These are phyloP conservation scores for Scheffersomyces titani DNA, from an alignment of 1,139 yeast species.

Conservation along the genomic window DNA sequence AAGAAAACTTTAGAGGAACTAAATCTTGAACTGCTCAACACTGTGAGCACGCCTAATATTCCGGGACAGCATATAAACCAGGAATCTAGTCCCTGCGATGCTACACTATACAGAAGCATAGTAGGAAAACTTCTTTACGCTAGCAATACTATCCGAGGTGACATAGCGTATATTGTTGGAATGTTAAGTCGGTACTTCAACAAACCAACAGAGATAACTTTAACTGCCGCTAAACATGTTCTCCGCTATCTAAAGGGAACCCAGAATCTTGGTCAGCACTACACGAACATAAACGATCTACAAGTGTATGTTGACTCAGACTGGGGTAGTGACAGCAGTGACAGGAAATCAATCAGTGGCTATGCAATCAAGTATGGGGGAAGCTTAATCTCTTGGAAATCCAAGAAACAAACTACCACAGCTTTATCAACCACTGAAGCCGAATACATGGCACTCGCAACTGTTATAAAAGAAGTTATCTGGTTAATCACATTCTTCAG, in stretches of 20 bases:
- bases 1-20: neutral
- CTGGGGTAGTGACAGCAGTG: slow-evolving; percentile 1
- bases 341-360: neutral
- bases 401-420: too few species aligned
- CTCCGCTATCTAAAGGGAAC: neutral
- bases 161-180: slow-evolving; percentile 5
- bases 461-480: too few species aligned
- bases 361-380: too few species aligned
- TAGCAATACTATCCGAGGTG: slow-evolving; percentile 4
- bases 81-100: neutral
- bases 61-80: neutral
- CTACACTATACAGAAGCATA: slow-evolving; percentile 2
- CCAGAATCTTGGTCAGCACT: neutral
- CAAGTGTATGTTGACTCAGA: slow-evolving; percentile 3
- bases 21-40: neutral
- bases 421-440: too few species aligned
- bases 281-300: neutral
- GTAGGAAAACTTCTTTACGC: slow-evolving; percentile 8
- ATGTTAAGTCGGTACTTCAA: slow-evolving; percentile 3
- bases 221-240: neutral
- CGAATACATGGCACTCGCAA: too few species aligned
- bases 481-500: too few species aligned
- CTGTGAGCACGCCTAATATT: neutral
- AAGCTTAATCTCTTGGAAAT: too few species aligned
- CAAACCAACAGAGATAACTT: neutral